Conservation (phyloP, 148 eudicot species). For the Spergularia bocconei region DNA sequence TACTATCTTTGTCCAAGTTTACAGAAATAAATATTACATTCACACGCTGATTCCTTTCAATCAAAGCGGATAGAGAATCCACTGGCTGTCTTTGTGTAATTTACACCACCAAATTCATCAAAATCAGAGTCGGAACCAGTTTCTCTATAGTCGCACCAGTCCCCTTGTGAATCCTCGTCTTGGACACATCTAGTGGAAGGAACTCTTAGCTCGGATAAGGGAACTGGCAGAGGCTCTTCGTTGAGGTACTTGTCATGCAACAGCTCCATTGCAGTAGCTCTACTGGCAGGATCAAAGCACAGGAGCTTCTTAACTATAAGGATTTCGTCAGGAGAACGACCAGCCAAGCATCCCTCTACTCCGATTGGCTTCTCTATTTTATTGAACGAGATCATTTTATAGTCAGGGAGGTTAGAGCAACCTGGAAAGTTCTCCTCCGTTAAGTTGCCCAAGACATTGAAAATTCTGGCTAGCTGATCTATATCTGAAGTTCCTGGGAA, state of each 20-base stretch:
- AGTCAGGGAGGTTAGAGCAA: slow-evolving; percentile 79
- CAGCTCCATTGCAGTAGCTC: slow-evolving; percentile 91
- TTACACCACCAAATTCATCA: slow-evolving; percentile 61
- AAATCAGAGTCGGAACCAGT: slow-evolving; percentile 71
- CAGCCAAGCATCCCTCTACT: slow-evolving; percentile 56
- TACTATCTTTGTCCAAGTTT: too few relatives aligned
- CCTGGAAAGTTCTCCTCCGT: slow-evolving; percentile 71
- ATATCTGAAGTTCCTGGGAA: slow-evolving; percentile 87
- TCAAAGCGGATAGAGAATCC: slow-evolving; percentile 74
- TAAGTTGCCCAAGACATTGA: slow-evolving; percentile 69
- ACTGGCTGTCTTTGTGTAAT: slow-evolving; percentile 41
- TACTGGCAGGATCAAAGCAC: slow-evolving; percentile 66
- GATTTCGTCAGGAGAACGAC: slow-evolving; percentile 60
- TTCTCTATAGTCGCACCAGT: slow-evolving; percentile 45
- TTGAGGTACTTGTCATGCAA: slow-evolving; percentile 74
- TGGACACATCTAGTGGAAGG: slow-evolving; percentile 45
- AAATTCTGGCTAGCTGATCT: slow-evolving; percentile 77
- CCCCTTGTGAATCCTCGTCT: slow-evolving; percentile 47
- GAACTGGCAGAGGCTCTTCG: slow-evolving; percentile 78
- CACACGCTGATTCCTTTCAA: slow-evolving; percentile 28
- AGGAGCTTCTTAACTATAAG: slow-evolving; percentile 63
- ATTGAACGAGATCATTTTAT: slow-evolving; percentile 52
- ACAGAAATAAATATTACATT: too few relatives aligned
- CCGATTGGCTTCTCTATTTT: slow-evolving; percentile 64
- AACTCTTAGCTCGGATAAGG: slow-evolving; percentile 53